Base-by-base conservation (phyloP, 129 eudicot species). In the Centella asiatica region DNA sequence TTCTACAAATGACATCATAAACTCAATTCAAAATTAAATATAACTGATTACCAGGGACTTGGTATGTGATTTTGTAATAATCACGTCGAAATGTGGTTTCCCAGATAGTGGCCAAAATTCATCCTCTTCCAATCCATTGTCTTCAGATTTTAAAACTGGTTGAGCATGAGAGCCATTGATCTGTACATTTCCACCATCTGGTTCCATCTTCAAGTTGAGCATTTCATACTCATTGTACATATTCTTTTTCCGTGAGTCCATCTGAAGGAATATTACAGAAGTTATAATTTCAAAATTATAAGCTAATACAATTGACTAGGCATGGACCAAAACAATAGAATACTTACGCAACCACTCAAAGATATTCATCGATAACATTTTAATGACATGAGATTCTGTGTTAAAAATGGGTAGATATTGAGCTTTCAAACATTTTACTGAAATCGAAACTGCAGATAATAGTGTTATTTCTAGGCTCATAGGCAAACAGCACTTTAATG, bases 21-120 rank as follows among this genome's bases (percentile, higher is more conserved):
- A 13, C 23, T 24, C 18, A 12, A 27, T 22, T 0, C 9, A 26
- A 11, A 40, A 26, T 15, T 19, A 28, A 64, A 23, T 2, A 23
- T 34, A 56, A 53, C 44, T 66, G 40, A 27, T 58, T 60, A 73
- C 77, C 55, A 73, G 40, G 2, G 61, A 67, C 20, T 33, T 29
- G 62, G 66, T 22, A 44, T 73, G 62, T 40, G 67, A 32, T 50
- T 51, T 58, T 59, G 28, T 2, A 14, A 73, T 24, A 42, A 73
- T 36, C 63, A 73, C 48, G 22, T 50, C 44, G 34, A 49, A 66
- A 22, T 25, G 50, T 59, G 72, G 72, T 34, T 66, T 40, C 15
- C 59, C 62, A 3, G 72, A 57, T 2, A 73, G 68, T 13, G 65
- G 70, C 44, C 28, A 51, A 65, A 64, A 28, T 18, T 54, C 63